Evolutionary conservation across 78 protist species (phyloP), one percentile per base, ranked within the genome.

Genomic region (Cavenderia fasciculata): DNA sequence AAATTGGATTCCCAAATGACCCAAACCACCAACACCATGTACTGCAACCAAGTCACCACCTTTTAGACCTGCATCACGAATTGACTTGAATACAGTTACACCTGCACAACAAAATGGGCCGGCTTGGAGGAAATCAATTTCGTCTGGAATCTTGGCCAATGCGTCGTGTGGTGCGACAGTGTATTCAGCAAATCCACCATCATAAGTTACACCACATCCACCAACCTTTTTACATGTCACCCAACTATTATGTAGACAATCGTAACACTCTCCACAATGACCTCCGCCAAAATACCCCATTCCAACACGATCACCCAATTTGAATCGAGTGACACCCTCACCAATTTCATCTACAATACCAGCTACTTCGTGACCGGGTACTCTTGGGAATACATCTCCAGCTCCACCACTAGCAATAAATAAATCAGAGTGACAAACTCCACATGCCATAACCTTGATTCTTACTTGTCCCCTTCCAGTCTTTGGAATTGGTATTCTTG

Each of bases 81-180:
- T 27, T 40, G 94, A 29, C 33, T 78, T 57, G 94, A 21, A 94
- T 2, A 75, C 86, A 2, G 96, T 94, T 3, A 88, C 51, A 38
- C 96, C 96, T 1, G 92, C 96, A 38, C 96, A 94, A 8, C 82
- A 34, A 14, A 94, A 34, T 44, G 95, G 94, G 3, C 92, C 91
- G 1, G 92, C 85, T 19, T 84, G 33, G 18, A 25, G 23, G 10
- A 47, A 49, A 44, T 41, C 38, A 36, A 85, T 23, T 6, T 23
- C 31, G 2, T 93, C 76, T 46, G 96, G 96, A 16, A 94, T 47
- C 10, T 5, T 5, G 8, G 38, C 68, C 1, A 63, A 10, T 11
- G 62, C 49, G 46, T 82, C 85, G 4, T 49, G 46, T 47, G 76
- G 79, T 8, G 90, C 87, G 0, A 18, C 11, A 47, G 38, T 40